Conservation (phyloP, 441 rosid species). For the Oxalis stricta region DNA sequence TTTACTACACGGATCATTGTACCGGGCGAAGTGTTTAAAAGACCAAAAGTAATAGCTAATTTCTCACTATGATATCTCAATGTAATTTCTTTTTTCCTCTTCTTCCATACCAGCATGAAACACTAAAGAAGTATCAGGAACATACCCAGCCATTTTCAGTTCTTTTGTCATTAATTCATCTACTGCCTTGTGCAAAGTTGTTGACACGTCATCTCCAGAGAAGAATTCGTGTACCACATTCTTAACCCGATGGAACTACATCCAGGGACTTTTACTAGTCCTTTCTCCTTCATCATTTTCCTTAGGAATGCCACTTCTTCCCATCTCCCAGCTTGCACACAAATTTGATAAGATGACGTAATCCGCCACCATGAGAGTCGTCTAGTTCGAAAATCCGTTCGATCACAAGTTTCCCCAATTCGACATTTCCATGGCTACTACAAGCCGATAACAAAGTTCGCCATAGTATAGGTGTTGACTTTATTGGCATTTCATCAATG, state of each 20-base stretch:
- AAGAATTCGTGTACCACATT: slow-evolving; percentile 71
- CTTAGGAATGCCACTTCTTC: slow-evolving; percentile 44
- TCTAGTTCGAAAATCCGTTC: slow-evolving; percentile 46
- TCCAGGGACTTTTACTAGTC: slow-evolving; percentile 59
- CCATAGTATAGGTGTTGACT: slow-evolving; percentile 59
- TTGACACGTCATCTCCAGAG: slow-evolving; percentile 50
- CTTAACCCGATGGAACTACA: slow-evolving; percentile 61
- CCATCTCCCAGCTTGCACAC: slow-evolving; percentile 59
- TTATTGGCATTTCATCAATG: slow-evolving; percentile 43
- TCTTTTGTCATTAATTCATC: slow-evolving; percentile 41
- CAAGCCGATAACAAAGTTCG: slow-evolving; percentile 67
- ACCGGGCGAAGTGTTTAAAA: slow-evolving; percentile 42
- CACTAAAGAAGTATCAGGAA: slow-evolving; percentile 45
- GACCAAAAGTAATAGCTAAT: slow-evolving; percentile 40
- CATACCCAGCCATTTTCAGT: slow-evolving; percentile 48
- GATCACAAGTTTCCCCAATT: slow-evolving; percentile 43
- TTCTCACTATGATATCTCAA: slow-evolving; percentile 61
- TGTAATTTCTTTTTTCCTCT: slow-evolving; percentile 29
- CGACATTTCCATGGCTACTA: slow-evolving; percentile 37
- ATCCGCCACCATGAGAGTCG: slow-evolving; percentile 65
- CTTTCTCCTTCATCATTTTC: slow-evolving; percentile 44
- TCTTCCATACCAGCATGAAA: slow-evolving; percentile 37
- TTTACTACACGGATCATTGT: slow-evolving; percentile 42
- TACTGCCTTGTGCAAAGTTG: slow-evolving; percentile 23
- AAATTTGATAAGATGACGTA: slow-evolving; percentile 64